phyloP scores from a whole-genome alignment of 345 rosid species.

The Eucalyptus virginea region DNA sequence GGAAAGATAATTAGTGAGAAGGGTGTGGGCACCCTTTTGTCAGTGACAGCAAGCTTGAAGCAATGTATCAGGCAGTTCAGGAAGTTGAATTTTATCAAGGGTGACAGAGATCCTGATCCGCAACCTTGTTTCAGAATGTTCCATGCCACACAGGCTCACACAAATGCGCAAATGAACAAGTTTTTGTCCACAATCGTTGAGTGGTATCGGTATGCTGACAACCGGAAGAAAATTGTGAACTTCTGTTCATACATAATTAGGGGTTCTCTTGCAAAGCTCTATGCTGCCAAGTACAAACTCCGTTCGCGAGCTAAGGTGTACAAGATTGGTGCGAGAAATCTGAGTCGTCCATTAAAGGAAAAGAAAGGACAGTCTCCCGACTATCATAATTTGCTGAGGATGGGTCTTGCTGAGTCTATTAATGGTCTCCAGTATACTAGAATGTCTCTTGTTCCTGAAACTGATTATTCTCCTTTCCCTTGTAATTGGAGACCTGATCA shows the following conservation, averaged over 20 bases:
- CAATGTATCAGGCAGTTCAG: slow-evolving; percentile 92
- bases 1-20: slow-evolving; percentile 98
- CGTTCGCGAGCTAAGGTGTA: slow-evolving; percentile 92
- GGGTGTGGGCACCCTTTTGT: slow-evolving; percentile 94
- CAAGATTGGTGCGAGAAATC: slow-evolving; percentile 50
- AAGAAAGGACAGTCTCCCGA: slow-evolving; percentile 89
- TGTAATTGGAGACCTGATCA: slow-evolving; percentile 86
- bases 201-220: slow-evolving; percentile 92
- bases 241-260: slow-evolving; percentile 83
- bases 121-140: slow-evolving; percentile 98
- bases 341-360: slow-evolving; percentile 80
- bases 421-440: slow-evolving; percentile 91
- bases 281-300: slow-evolving; percentile 93
- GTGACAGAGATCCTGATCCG: slow-evolving; percentile 93
- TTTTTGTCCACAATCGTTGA: slow-evolving; percentile 78
- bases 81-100: slow-evolving; percentile 73
- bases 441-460: slow-evolving; percentile 91
- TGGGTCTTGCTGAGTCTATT: slow-evolving; percentile 87
- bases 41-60: slow-evolving; percentile 89
- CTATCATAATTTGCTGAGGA: slow-evolving; percentile 70
- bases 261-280: slow-evolving; percentile 91
- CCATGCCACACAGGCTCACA: slow-evolving; percentile 94
- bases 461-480: slow-evolving; percentile 84
- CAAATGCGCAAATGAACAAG: slow-evolving; percentile 93
- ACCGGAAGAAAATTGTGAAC: slow-evolving; percentile 78